A percentile compares a stretch with the other conserved stretches of the same genome.
Evolutionary conservation across 2,329 filamentous ascomycete genomes (phyloP).

Genomic region (Venturia pyrina): DNA sequence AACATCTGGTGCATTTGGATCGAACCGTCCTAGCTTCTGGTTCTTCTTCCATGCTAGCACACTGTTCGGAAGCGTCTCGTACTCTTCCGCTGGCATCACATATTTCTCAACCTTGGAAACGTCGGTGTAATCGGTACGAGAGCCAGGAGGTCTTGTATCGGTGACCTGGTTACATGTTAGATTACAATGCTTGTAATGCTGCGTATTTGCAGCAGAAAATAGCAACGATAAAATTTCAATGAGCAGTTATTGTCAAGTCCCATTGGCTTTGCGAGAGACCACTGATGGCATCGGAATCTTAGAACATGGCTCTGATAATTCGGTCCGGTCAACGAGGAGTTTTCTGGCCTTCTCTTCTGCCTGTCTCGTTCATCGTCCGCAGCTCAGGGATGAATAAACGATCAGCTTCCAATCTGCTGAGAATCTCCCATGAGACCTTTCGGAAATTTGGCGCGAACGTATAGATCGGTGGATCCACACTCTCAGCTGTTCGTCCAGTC

Average conservation of each 20-base stretch:
- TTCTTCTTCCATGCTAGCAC: constrained; percentile 92
- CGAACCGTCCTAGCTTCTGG: constrained; percentile 94
- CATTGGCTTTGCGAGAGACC: background rate
- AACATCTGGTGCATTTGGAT: constrained; percentile 67
- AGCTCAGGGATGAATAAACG: background rate
- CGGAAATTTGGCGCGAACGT: background rate
- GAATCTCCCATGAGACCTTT: background rate
- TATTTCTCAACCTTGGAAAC: constrained; percentile 79
- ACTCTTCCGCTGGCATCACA: constrained; percentile 73
- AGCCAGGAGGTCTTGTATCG: constrained; percentile 67
- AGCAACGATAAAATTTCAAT: background rate
- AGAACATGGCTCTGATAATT: background rate
- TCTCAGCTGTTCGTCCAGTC: background rate
- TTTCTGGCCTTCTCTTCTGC: background rate
- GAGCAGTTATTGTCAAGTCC: background rate
- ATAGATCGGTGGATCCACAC: background rate
- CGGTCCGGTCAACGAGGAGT: background rate
- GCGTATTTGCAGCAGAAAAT: background rate
- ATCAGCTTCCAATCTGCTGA: background rate
- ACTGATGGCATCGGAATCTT: background rate
- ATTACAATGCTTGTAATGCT: background rate
- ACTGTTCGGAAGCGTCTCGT: constrained; percentile 75
- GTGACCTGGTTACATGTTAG: constrained; percentile 47
- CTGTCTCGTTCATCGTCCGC: background rate
- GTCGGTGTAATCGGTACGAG: constrained; percentile 72